Conservation (phyloP, 495 filamentous ascomycete genomes). For the Cercophora newfieldiana region DNA sequence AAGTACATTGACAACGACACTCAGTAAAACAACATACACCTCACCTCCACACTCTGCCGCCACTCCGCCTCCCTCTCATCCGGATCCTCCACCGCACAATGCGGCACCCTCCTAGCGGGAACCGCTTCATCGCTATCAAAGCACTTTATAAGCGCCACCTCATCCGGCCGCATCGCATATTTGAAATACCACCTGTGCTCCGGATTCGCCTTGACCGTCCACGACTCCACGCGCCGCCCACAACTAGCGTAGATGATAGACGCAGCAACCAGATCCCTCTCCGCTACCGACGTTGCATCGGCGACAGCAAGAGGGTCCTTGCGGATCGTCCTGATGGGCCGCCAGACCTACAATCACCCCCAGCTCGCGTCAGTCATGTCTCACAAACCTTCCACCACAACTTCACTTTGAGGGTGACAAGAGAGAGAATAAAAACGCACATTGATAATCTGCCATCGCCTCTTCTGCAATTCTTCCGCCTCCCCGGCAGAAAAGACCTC, state of each 20-base stretch:
- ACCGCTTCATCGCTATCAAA: slow-evolving; percentile 56
- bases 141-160: slow-evolving; percentile 69
- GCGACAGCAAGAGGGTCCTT: slow-evolving; percentile 65
- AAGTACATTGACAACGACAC: too few relatives aligned
- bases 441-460: slow-evolving; percentile 73
- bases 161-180: slow-evolving; percentile 61
- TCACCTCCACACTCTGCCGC: slow-evolving; percentile 66
- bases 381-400: background rate
- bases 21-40: slow-evolving; percentile 32
- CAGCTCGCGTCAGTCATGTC: background rate
- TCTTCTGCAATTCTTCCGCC: slow-evolving; percentile 54
- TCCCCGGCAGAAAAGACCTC: slow-evolving; percentile 54
- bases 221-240: slow-evolving; percentile 69
- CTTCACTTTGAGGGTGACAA: background rate
- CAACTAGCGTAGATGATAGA: slow-evolving; percentile 67
- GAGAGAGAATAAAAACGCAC: slow-evolving; percentile 24
- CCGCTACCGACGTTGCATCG: slow-evolving; percentile 58
- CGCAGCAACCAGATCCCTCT: slow-evolving; percentile 63
- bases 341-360: slow-evolving; percentile 52
- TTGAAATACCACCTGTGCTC: slow-evolving; percentile 76
- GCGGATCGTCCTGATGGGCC: slow-evolving; percentile 64
- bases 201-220: slow-evolving; percentile 58
- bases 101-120: slow-evolving; percentile 62
- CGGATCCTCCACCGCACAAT: slow-evolving; percentile 62
- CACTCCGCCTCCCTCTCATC: slow-evolving; percentile 43